These are phyloP conservation scores for Colletotrichum acutatum DNA, from an alignment of 2,329 filamentous ascomycete species.

Conservation along the genomic window DNA sequence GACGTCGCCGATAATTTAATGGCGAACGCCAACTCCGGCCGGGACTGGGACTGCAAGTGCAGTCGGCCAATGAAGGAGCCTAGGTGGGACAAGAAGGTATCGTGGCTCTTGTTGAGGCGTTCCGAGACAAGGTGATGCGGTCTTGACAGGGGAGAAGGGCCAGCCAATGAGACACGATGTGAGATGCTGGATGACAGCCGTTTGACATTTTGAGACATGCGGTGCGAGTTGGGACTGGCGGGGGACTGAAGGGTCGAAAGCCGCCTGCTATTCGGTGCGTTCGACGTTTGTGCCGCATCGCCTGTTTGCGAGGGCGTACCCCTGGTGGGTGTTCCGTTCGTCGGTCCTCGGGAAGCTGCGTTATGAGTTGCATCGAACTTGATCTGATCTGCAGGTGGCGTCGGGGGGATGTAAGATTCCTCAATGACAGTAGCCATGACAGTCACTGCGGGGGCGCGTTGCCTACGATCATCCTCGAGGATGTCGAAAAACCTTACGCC, in stretches of 20 bases:
- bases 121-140: conserved; percentile 85
- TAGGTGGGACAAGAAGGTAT: conserved; percentile 89
- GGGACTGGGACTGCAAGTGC: conserved; percentile 91
- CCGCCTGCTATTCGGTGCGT: conserved; percentile 54
- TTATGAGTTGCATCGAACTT: conserved; percentile 56
- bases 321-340: conserved; percentile 46
- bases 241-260: conserved; percentile 57
- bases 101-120: conserved; percentile 81
- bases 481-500: conserved; percentile 91
- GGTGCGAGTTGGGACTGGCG: conserved; percentile 43
- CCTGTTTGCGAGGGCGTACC: conserved; percentile 47
- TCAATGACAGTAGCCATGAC: conserved; percentile 70
- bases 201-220: conserved; percentile 54
- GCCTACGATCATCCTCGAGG: conserved; percentile 73
- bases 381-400: conserved; percentile 69
- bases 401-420: conserved; percentile 69
- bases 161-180: conserved; percentile 82
- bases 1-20: conserved; percentile 87
- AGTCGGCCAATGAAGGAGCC: conserved; percentile 92
- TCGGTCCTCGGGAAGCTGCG: conserved; percentile 53
- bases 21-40: conserved; percentile 82
- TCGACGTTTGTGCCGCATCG: conserved; percentile 49
- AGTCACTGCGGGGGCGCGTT: conserved; percentile 63
- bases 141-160: conserved; percentile 69
- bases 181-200: conserved; percentile 67